A percentile compares a stretch with the other conserved stretches of the same genome.
These are phyloP conservation scores for Monilinia fructigena DNA, from an alignment of 2,329 filamentous ascomycete genomes.

Conservation along the genomic window DNA sequence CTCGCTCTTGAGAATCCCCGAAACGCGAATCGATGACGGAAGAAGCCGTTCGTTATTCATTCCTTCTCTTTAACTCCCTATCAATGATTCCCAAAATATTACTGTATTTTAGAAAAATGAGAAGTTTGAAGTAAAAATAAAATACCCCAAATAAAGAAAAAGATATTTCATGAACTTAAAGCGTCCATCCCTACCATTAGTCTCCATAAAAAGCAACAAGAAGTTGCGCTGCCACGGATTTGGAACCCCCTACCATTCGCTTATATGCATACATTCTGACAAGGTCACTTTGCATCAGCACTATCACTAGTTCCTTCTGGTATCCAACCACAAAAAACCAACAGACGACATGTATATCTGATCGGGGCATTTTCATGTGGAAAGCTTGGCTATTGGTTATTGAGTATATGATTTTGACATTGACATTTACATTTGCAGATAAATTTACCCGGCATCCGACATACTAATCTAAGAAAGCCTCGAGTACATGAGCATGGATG, in stretches of 20 bases:
- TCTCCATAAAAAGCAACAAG: slow-evolving; percentile 10
- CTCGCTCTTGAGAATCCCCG: too few species aligned
- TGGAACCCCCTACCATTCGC: slow-evolving; percentile 6
- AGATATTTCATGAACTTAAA: neutral
- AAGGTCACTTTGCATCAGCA: slow-evolving; percentile 3
- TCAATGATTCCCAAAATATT: neutral
- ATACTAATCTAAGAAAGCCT: neutral
- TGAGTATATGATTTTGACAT: neutral
- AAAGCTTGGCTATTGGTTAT: neutral
- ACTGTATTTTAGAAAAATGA: neutral
- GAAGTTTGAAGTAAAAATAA: neutral
- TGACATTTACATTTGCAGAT: slow-evolving; percentile 3
- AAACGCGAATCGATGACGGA: neutral
- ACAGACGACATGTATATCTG: neutral
- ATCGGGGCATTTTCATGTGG: neutral
- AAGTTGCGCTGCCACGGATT: slow-evolving; percentile 2
- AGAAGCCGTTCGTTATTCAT: neutral
- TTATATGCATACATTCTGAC: neutral
- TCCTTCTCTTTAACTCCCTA: neutral
- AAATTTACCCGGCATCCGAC: slow-evolving; percentile 3
- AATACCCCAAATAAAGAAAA: neutral
- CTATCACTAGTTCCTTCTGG: neutral
- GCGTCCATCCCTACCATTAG: neutral
- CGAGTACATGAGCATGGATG: neutral
- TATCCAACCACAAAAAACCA: slow-evolving; percentile 1